These are phyloP conservation scores for Fusarium dimerum DNA, from an alignment of 2,329 filamentous ascomycete genomes.

Conservation along the genomic window DNA sequence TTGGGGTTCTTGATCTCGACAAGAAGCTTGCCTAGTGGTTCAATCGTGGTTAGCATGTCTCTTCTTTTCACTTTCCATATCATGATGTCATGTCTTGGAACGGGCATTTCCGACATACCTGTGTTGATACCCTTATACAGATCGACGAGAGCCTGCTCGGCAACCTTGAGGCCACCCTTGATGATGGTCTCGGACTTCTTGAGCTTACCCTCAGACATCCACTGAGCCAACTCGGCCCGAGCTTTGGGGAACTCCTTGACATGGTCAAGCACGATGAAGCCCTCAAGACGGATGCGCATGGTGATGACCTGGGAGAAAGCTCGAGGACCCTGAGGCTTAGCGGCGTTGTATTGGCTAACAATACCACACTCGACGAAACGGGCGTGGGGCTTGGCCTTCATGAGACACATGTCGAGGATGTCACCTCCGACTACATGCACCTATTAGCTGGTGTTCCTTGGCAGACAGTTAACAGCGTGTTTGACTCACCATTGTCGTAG, in stretches of 20 bases:
- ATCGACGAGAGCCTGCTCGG: conserved; percentile 63
- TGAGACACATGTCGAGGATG: conserved; percentile 67
- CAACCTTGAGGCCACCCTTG: conserved; percentile 64
- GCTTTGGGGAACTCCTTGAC: conserved; percentile 59
- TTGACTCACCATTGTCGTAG: conserved; percentile 61
- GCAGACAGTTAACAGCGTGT: rapidly evolving
- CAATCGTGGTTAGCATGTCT: background rate
- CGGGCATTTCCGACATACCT: conserved; percentile 31
- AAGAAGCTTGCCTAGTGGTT: conserved; percentile 45
- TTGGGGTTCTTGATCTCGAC: conserved; percentile 34
- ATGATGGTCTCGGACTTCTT: conserved; percentile 73
- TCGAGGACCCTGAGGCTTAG: conserved; percentile 55
- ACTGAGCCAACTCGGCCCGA: conserved; percentile 62
- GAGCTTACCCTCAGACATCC: conserved; percentile 71
- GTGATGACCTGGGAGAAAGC: conserved; percentile 55
- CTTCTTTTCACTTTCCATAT: background rate
- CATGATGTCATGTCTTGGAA: background rate
- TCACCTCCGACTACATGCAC: conserved; percentile 59
- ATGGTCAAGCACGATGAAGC: conserved; percentile 76
- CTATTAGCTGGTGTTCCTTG: conserved; percentile 3
- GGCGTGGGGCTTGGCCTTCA: conserved; percentile 61
- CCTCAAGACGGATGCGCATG: conserved; percentile 64
- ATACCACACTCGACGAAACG: conserved; percentile 72
- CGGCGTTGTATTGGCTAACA: conserved; percentile 69
- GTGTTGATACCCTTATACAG: conserved; percentile 72